Evolutionary conservation across 331 rosid genomes (phyloP), one percentile per base, ranked within the genome.

Genomic region (Saraca asoca): DNA sequence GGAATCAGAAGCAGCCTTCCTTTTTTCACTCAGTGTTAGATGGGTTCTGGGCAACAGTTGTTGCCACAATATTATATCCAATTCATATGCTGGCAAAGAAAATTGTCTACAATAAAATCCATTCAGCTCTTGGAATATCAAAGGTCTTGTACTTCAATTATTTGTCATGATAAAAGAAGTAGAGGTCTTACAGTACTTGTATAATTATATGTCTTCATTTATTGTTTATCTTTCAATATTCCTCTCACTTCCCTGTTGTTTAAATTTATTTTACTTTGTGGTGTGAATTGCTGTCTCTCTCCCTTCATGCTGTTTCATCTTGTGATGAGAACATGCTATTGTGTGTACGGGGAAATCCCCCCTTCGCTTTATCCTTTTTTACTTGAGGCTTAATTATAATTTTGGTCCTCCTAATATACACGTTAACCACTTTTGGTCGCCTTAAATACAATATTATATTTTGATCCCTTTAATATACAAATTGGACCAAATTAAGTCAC

Each of bases 41-140:
- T 7, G 90, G 86, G 90, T 42, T 87, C 58, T 84, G 95, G 88
- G 94, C 98, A 80, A 93, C 94, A 80, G 49, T 77, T 54, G 51
- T 76, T 16, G 91, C 88, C 37, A 77, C 87, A 62, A 70, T 90
- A 63, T 64, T 93, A 59, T 80, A 76, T 88, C 98, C 97, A 12
- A 35, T 87, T 66, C 98, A 93, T 85, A 18, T 76, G 72, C 65
- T 93, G 79, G 98, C 95, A 34, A 90, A 77, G 75, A 93, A 74
- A 66, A 59, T 93, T 51, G 83, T 93, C 61, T 90, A 93, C 77
- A 78, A 73, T 53, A 90, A 87, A 85, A 85, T 93, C 73, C 95
- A 81, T 70, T 84, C 94, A 34, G 83, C 95, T 60, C 74, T 83
- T 19, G 88, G 85, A 68, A 74, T 80, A 34, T 67, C 83, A 35